A percentile compares a stretch with the other conserved stretches of the same genome.
Conservation (phyloP, 2,329 filamentous ascomycete species). For the Pseudocercospora vitis region DNA sequence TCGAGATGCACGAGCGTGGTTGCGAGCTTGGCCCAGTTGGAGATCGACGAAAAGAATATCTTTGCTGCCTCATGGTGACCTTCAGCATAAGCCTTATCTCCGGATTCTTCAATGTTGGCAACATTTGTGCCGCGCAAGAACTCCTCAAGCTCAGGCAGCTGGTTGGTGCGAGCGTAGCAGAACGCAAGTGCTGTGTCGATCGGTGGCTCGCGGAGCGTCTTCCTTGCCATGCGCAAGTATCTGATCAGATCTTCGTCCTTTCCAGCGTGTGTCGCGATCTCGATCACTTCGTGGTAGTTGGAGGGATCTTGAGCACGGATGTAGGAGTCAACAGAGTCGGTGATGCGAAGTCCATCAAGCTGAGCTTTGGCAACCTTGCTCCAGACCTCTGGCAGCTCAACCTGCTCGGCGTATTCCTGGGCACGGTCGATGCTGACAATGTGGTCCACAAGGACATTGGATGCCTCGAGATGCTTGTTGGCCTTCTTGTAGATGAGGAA, state of each 20-base stretch:
- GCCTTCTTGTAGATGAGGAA: slow-evolving; percentile 99
- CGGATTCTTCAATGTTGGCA: slow-evolving; percentile 91
- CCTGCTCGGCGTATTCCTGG: slow-evolving; percentile 90
- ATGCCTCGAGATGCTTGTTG: slow-evolving; percentile 80
- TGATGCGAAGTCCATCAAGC: slow-evolving; percentile 88
- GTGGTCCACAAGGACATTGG: slow-evolving; percentile 90
- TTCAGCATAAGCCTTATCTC: slow-evolving; percentile 96
- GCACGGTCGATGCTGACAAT: slow-evolving; percentile 97
- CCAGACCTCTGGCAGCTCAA: slow-evolving; percentile 94
- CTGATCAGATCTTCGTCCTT: slow-evolving; percentile 98
- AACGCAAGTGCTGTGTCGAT: slow-evolving; percentile 95
- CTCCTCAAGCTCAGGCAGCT: slow-evolving; percentile 90
- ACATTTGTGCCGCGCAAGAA: slow-evolving; percentile 93
- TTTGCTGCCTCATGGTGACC: slow-evolving; percentile 94
- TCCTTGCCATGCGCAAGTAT: slow-evolving; percentile 93
- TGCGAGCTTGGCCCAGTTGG: slow-evolving; percentile 98
- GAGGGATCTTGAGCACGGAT: slow-evolving; percentile 90
- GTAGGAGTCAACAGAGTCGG: slow-evolving; percentile 93
- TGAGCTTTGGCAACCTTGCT: slow-evolving; percentile 98
- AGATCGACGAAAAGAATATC: slow-evolving; percentile 98
- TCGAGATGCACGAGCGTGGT: slow-evolving; percentile 95
- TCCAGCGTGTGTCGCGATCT: slow-evolving; percentile 89
- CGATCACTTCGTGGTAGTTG: slow-evolving; percentile 95
- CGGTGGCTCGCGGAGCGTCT: slow-evolving; percentile 88
- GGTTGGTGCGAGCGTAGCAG: slow-evolving; percentile 86